Percentiles rank a stretch among this genome's conserved stretches.
These are phyloP conservation scores for Beverwykella pulmonaria DNA, from an alignment of 495 filamentous ascomycete genomes.

Conservation along the genomic window DNA sequence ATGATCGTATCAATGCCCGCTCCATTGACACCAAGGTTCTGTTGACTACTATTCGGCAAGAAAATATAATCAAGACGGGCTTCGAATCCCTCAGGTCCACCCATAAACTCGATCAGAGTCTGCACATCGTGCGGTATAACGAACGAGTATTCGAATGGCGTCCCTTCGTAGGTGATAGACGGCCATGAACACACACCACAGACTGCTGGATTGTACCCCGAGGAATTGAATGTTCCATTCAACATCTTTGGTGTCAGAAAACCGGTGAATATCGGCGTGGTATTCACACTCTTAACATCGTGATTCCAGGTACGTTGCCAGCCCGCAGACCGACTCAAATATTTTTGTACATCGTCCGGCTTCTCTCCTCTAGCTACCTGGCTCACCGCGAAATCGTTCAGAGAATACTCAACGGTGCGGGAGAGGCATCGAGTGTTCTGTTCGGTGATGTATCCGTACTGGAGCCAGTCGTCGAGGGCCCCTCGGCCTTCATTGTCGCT, in stretches of 20 bases:
- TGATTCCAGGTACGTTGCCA: constrained; percentile 45
- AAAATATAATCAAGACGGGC: constrained; percentile 44
- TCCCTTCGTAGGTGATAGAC: constrained; percentile 42
- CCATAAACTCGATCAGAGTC: constrained; percentile 45
- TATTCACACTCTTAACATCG: no score
- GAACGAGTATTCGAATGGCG: constrained; percentile 45
- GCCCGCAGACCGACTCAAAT: constrained; percentile 38
- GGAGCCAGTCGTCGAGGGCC: constrained; percentile 45
- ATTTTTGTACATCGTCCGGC: constrained; percentile 36
- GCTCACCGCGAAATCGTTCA: constrained; percentile 46
- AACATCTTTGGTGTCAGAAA: constrained; percentile 43
- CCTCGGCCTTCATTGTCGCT: constrained; percentile 43
- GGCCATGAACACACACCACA: constrained; percentile 44
- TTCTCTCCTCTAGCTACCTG: constrained; percentile 43
- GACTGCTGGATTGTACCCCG: constrained; percentile 40
- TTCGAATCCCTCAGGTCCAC: constrained; percentile 41
- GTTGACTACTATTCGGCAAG: constrained; percentile 38
- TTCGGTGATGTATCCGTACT: constrained; percentile 41
- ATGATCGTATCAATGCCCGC: constrained; percentile 42
- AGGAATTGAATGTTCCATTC: constrained; percentile 43
- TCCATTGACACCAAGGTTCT: constrained; percentile 42
- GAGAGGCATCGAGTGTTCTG: constrained; percentile 38
- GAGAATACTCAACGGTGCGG: constrained; percentile 43
- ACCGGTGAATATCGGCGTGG: constrained; percentile 38
- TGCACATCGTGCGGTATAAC: constrained; percentile 43